Conservation (phyloP, 306 rosid species). For the Cyamopsis tetragonoloba region DNA sequence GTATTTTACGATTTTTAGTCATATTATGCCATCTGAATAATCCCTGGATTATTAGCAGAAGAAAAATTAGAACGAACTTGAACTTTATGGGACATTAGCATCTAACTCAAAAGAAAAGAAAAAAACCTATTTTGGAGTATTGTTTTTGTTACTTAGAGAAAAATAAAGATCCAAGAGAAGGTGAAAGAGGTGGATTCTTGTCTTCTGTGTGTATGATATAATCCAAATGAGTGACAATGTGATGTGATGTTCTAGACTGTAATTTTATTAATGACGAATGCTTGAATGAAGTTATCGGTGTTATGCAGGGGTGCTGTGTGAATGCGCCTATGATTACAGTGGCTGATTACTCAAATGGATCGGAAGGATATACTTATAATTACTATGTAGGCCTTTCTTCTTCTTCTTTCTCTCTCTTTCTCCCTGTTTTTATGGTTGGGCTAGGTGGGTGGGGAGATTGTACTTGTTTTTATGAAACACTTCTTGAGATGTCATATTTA, state of each 20-base stretch:
- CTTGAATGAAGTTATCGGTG: slow-evolving; percentile 21
- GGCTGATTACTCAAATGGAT: slow-evolving; percentile 95
- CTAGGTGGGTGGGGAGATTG: not conserved
- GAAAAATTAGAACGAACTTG: not conserved
- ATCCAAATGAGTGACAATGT: not conserved
- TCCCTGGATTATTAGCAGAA: not conserved
- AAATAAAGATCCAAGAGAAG: not conserved
- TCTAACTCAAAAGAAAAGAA: not conserved
- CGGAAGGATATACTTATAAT: slow-evolving; percentile 86
- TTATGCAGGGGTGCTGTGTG: slow-evolving; percentile 89
- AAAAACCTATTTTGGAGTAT: not conserved
- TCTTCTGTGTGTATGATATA: not conserved
- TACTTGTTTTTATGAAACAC: not conserved
- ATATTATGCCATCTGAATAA: not conserved
- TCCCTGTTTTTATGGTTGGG: not conserved
- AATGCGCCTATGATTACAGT: slow-evolving; percentile 99
- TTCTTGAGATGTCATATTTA: slow-evolving; percentile 1
- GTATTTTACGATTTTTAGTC: not conserved
- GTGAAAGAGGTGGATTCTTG: not conserved
- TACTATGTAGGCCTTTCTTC: slow-evolving; percentile 60
- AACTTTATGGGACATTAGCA: not conserved
- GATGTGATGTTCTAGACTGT: not conserved
- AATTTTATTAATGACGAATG: slow-evolving; percentile 6
- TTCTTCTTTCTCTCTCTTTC: not conserved
- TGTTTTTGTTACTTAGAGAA: not conserved